phyloP scores from a whole-genome alignment of 2,329 filamentous ascomycete genomes.

The Diaporthe capsici region DNA sequence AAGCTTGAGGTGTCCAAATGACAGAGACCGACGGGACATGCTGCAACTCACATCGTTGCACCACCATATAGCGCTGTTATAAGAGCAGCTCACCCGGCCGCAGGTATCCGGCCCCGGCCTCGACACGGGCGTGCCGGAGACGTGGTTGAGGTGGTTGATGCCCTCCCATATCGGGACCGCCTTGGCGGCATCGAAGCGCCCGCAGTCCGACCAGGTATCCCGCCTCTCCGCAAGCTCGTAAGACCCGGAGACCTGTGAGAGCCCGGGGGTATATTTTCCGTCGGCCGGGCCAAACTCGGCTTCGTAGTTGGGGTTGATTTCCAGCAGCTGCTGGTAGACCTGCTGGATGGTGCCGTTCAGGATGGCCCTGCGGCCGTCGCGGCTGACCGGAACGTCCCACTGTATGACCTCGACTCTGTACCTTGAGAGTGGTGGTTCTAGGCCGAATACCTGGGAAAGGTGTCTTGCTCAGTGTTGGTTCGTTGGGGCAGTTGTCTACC shows the following conservation, averaged over 20 bases:
- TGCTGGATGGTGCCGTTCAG: not conserved
- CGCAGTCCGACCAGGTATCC: not conserved
- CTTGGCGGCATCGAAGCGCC: not conserved
- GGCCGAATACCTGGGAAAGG: not conserved
- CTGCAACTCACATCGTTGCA: constrained; percentile 12
- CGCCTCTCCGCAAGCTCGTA: no score
- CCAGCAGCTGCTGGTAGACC: not conserved
- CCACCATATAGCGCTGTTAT: constrained; percentile 16
- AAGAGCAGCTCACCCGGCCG: constrained; percentile 8
- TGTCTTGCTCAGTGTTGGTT: not conserved
- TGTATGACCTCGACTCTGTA: not conserved
- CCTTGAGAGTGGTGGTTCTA: not conserved
- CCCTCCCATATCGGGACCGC: not conserved
- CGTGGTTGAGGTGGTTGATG: not conserved
- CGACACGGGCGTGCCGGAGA: not conserved
- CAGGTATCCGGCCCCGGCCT: not conserved
- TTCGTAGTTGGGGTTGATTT: not conserved
- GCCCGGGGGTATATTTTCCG: no score
- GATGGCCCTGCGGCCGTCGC: not conserved
- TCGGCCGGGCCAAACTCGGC: not conserved
- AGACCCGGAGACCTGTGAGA: not conserved
- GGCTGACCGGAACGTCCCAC: not conserved
- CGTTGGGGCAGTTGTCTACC: no score
- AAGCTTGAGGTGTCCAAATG: not conserved
- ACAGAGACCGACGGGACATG: not conserved